phyloP scores from a whole-genome alignment of 2,329 filamentous ascomycete species.

The Dactylellina leptospora region DNA sequence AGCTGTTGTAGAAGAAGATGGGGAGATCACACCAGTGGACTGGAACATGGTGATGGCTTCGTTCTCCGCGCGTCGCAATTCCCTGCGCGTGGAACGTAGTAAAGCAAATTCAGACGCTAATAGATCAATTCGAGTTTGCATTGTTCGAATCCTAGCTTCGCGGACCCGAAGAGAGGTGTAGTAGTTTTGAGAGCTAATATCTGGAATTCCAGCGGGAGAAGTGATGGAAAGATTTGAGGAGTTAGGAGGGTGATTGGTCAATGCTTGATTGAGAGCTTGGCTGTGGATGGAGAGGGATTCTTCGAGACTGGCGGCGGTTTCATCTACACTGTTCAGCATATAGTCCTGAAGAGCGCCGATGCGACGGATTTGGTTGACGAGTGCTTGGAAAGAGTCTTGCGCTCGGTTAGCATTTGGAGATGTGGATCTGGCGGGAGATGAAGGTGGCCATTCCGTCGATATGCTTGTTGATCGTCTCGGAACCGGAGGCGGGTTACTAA shows the following conservation, averaged over 20 bases:
- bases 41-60: constrained; percentile 48
- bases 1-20: constrained; percentile 1
- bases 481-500: constrained; percentile 45
- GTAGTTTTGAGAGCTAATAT: constrained; percentile 40
- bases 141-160: constrained; percentile 56
- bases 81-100: constrained; percentile 54
- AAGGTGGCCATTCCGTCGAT: constrained; percentile 43
- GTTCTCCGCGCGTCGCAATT: constrained; percentile 53
- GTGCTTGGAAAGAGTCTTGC: constrained; percentile 55
- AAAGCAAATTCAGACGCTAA: constrained; percentile 56
- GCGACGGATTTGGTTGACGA: constrained; percentile 56
- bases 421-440: constrained; percentile 18
- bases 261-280: constrained; percentile 43
- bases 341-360: constrained; percentile 57
- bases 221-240: background rate
- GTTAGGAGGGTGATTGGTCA: constrained; percentile 5
- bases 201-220: constrained; percentile 6
- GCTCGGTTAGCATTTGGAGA: constrained; percentile 24
- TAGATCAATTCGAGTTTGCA: constrained; percentile 57
- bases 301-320: constrained; percentile 49
- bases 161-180: constrained; percentile 52
- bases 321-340: constrained; percentile 54
- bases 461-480: constrained; percentile 33
- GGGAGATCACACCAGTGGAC: constrained; percentile 15
- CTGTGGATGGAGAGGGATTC: constrained; percentile 47